Evolutionary conservation across 768 basidiomycete species (phyloP).

Genomic region (Ramaria sp.): DNA sequence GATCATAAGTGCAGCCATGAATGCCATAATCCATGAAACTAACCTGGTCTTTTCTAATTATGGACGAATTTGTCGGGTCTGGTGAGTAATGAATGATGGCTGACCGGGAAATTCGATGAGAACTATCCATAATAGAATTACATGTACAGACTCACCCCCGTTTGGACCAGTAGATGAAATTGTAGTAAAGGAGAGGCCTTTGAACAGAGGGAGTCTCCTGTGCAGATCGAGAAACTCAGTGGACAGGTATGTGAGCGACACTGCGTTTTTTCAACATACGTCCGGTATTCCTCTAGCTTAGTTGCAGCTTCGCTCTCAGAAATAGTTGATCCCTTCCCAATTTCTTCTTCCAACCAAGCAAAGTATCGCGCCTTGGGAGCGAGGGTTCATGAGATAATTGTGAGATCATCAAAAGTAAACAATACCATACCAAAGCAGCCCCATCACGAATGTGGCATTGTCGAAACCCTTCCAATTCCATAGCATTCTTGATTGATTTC

Average conservation of each 20-base stretch:
- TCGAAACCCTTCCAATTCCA: conserved; percentile 84
- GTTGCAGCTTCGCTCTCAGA: conserved; percentile 76
- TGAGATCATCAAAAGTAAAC: background rate
- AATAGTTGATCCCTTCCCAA: conserved; percentile 46
- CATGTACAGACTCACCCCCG: conserved; percentile 46
- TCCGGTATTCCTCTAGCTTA: conserved; percentile 68
- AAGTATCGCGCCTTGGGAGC: conserved; percentile 58
- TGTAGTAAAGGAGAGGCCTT: conserved; percentile 82
- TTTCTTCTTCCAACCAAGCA: conserved; percentile 85
- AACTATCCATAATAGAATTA: background rate
- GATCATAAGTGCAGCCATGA: conserved; percentile 17
- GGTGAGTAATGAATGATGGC: conserved; percentile 94
- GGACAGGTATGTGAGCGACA: background rate
- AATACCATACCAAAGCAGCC: conserved; percentile 44
- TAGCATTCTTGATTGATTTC: conserved; percentile 71
- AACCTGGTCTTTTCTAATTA: conserved; percentile 68
- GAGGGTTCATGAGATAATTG: background rate
- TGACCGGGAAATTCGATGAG: conserved; percentile 15
- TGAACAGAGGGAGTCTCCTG: conserved; percentile 72
- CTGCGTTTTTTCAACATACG: conserved; percentile 35
- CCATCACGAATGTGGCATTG: conserved; percentile 86
- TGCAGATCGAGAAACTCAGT: background rate
- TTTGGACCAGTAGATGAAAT: conserved; percentile 93
- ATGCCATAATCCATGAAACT: background rate
- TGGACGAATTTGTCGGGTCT: conserved; percentile 57